Evolutionary conservation across 2,329 filamentous ascomycete genomes (phyloP).

Genomic region (Apiospora kogelbergensis): DNA sequence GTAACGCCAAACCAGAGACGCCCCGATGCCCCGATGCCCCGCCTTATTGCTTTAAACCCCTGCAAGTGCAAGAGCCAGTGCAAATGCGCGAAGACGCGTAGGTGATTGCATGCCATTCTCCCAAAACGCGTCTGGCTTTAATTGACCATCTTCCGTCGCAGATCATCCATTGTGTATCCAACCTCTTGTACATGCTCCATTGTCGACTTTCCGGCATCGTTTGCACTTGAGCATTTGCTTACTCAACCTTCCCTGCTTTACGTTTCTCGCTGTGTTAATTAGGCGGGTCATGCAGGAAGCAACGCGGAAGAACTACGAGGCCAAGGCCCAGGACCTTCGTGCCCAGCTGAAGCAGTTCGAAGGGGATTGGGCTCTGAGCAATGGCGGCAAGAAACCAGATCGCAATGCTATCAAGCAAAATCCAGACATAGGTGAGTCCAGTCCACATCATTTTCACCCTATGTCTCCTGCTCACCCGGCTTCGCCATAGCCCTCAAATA

Average conservation of each 20-base stretch:
- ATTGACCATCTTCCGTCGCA: conserved; percentile 10
- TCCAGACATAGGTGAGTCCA: conserved; percentile 62
- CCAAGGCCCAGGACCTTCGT: conserved; percentile 56
- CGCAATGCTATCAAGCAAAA: conserved; percentile 77
- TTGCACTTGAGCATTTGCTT: neutral
- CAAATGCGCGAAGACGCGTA: neutral
- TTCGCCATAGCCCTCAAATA: conserved; percentile 64
- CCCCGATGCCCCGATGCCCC: neutral
- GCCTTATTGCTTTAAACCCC: neutral
- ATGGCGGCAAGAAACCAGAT: conserved; percentile 68
- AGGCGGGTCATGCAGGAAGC: conserved; percentile 44
- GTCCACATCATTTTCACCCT: neutral
- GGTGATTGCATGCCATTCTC: conserved; percentile 4
- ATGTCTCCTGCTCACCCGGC: neutral
- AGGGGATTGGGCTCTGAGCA: conserved; percentile 59
- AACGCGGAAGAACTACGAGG: conserved; percentile 46
- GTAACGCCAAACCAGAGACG: neutral
- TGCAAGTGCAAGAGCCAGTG: neutral
- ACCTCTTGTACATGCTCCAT: neutral
- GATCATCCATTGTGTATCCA: neutral
- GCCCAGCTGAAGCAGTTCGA: conserved; percentile 75
- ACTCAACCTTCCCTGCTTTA: neutral
- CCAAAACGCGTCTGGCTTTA: conserved; percentile 16
- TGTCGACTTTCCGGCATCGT: neutral
- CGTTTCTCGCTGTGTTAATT: neutral